phyloP scores from a whole-genome alignment of 106 monocot genomes.

The Phalaenopsis equestris region DNA sequence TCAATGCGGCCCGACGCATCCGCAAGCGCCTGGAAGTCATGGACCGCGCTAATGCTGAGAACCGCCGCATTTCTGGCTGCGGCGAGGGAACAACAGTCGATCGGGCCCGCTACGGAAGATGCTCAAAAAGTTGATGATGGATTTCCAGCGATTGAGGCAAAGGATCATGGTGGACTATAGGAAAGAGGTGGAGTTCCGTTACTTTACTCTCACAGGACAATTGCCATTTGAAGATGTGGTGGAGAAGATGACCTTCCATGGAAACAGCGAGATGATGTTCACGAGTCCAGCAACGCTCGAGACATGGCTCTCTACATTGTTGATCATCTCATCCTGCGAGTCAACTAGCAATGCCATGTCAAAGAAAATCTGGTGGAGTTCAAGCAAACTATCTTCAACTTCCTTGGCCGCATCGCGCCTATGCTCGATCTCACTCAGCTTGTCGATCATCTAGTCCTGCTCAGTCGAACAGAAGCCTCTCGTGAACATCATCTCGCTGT shows the following conservation, averaged over 20 bases:
- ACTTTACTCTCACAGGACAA: slow-evolving; percentile 57
- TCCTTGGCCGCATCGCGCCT: no score
- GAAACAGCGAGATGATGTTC: slow-evolving; percentile 38
- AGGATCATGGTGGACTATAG: slow-evolving; percentile 50
- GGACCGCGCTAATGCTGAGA: slow-evolving; percentile 52
- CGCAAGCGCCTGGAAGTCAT: slow-evolving; percentile 45
- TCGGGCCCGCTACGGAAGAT: slow-evolving; percentile 59
- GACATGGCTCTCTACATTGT: no score
- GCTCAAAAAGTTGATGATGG: slow-evolving; percentile 62
- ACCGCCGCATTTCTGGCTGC: slow-evolving; percentile 30
- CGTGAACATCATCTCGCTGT: no score
- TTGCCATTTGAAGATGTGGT: slow-evolving; percentile 48
- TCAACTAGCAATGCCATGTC: no score
- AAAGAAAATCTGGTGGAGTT: no score
- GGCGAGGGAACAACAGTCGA: slow-evolving; percentile 50
- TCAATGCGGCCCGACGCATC: slow-evolving; percentile 42
- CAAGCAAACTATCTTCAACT: no score
- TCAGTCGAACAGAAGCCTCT: no score
- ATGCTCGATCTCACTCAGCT: no score
- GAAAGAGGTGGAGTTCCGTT: slow-evolving; percentile 55
- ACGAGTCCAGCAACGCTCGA: no score
- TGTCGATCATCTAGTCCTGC: no score
- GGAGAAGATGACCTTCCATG: slow-evolving; percentile 47
- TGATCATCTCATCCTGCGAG: no score
- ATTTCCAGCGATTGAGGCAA: slow-evolving; percentile 52